Evolutionary conservation across 495 filamentous ascomycete genomes (phyloP).

Genomic region (Ramalina intermedia): DNA sequence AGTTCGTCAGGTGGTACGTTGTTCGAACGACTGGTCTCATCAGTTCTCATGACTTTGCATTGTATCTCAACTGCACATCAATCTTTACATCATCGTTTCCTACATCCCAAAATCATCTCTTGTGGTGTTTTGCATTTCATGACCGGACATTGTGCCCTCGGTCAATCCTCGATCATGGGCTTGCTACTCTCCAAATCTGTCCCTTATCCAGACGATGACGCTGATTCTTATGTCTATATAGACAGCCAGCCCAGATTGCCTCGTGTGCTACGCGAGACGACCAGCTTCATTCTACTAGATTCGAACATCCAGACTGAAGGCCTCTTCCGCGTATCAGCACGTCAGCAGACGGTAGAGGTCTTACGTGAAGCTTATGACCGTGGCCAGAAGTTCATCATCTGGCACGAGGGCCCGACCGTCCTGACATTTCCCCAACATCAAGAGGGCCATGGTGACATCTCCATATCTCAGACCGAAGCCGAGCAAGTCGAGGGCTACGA

Average conservation of each 20-base stretch:
- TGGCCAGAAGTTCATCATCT: constrained; percentile 35
- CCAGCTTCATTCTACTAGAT: constrained; percentile 32
- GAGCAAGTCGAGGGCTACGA: constrained; percentile 34
- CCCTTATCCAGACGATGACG: too few species aligned
- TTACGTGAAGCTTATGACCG: constrained; percentile 39
- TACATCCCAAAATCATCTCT: too few species aligned
- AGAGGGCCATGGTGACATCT: constrained; percentile 14
- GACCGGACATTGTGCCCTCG: too few species aligned
- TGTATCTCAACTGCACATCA: too few species aligned
- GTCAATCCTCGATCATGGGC: too few species aligned
- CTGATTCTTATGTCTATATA: constrained; percentile 3
- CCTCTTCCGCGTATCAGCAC: constrained; percentile 36
- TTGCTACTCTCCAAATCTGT: too few species aligned
- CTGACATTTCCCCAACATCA: constrained; percentile 17
- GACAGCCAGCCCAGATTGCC: constrained; percentile 30
- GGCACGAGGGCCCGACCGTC: constrained; percentile 25
- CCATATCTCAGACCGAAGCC: constrained; percentile 21
- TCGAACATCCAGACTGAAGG: constrained; percentile 32
- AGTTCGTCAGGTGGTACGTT: too few species aligned
- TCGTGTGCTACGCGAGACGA: constrained; percentile 35
- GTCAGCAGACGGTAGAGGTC: constrained; percentile 29
- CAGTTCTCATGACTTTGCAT: too few species aligned
- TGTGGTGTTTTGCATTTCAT: too few species aligned
- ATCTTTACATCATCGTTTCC: too few species aligned
- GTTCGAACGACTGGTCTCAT: too few species aligned